Conservation (phyloP, 306 rosid genomes). For the Nissolia schottii region DNA sequence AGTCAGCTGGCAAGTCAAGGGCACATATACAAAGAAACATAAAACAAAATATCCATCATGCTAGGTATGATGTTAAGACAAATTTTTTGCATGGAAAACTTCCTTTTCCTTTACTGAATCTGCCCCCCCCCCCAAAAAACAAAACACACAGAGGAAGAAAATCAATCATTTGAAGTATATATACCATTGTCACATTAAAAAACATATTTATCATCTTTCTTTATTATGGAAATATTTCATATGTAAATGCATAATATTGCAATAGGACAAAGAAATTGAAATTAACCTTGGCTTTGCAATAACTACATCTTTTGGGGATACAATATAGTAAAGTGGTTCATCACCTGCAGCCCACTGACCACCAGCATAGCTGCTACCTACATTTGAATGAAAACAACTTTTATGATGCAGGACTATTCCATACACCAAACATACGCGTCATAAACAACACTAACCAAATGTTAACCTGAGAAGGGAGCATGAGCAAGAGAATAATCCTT, state of each 20-base stretch:
- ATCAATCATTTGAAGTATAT: too few relatives aligned
- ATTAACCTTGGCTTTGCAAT: constrained; percentile 96
- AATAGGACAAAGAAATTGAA: constrained; percentile 15
- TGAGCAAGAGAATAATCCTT: constrained; percentile 97
- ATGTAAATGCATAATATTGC: not conserved
- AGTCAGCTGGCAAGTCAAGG: constrained; percentile 1
- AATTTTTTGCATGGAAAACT: not conserved
- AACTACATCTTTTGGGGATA: constrained; percentile 94
- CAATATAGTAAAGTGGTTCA: constrained; percentile 92
- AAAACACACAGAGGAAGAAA: not conserved
- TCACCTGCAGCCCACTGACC: constrained; percentile 99
- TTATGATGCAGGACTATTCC: constrained; percentile 24
- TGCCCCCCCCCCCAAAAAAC: not conserved
- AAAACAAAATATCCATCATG: not conserved
- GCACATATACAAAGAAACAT: not conserved
- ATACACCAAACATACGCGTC: constrained; percentile 17
- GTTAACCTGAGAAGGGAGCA: constrained; percentile 96
- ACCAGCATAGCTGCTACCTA: constrained; percentile 99
- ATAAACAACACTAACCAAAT: constrained; percentile 35
- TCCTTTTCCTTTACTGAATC: not conserved
- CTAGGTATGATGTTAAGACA: not conserved
- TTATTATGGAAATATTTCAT: not conserved
- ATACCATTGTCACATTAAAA: not conserved
- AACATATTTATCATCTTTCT: not conserved
- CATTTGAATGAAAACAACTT: constrained; percentile 31